phyloP scores from a whole-genome alignment of 2,329 filamentous ascomycete genomes.

The Paecilomyces sp. region DNA sequence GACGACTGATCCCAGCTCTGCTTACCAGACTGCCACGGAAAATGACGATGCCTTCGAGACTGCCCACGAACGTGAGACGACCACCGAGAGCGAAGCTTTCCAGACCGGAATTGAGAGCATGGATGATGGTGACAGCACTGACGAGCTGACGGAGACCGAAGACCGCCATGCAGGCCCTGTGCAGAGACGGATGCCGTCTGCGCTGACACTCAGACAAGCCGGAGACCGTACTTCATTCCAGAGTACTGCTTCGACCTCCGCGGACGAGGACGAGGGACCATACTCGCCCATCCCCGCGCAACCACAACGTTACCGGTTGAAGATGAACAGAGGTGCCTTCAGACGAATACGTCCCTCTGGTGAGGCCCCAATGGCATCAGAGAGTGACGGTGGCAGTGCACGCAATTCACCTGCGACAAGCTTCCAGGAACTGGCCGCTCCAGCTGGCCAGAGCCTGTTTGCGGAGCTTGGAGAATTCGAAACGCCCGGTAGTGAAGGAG shows the following conservation, averaged over 20 bases:
- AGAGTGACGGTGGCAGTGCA: constrained; percentile 30
- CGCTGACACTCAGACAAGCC: constrained; percentile 37
- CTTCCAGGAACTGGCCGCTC: constrained; percentile 40
- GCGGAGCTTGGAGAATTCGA: constrained; percentile 81
- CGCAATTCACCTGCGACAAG: constrained; percentile 49
- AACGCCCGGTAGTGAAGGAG: constrained; percentile 64
- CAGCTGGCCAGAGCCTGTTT: constrained; percentile 70
- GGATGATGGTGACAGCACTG: constrained; percentile 59
- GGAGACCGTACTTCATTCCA: constrained; percentile 63
- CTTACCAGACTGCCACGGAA: constrained; percentile 78
- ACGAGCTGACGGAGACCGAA: constrained; percentile 83
- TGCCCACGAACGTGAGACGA: constrained; percentile 65
- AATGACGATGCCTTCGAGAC: constrained; percentile 61
- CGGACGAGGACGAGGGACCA: constrained; percentile 65
- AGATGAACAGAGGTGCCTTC: constrained; percentile 57
- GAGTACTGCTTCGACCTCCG: constrained; percentile 84
- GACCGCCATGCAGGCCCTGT: constrained; percentile 32
- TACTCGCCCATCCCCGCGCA: constrained; percentile 59
- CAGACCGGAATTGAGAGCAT: constrained; percentile 79
- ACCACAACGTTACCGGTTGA: constrained; percentile 64
- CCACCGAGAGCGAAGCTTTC: constrained; percentile 89
- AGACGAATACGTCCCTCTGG: constrained; percentile 50
- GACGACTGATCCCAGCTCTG: constrained; percentile 52
- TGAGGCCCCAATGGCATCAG: constrained; percentile 35
- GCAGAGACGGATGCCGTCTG: constrained; percentile 28